Conservation (phyloP, 148 eudicot species). For the Agrostemma githago region DNA sequence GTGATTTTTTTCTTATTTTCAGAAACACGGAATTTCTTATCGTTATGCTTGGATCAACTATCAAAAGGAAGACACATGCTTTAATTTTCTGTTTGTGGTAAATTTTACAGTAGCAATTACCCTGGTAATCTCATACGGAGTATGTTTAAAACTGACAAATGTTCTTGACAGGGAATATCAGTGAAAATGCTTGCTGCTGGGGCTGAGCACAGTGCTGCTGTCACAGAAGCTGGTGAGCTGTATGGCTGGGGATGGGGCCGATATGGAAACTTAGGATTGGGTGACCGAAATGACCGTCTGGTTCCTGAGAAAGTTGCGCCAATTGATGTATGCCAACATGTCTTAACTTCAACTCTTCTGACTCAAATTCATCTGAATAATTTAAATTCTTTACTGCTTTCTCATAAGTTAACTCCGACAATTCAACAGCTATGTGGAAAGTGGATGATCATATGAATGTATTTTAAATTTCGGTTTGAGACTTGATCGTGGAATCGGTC, state of each 20-base stretch:
- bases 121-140: neutral
- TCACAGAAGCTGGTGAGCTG: conserved; percentile 86
- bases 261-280: conserved; percentile 96
- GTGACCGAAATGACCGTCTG: conserved; percentile 84
- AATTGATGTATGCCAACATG: conserved; percentile 46
- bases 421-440: neutral
- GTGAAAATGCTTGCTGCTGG: conserved; percentile 99
- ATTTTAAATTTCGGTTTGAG: no score
- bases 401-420: neutral
- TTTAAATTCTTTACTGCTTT: neutral
- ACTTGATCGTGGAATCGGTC: no score
- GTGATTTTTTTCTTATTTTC: conserved; percentile 26
- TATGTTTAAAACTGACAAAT: neutral
- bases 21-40: neutral
- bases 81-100: neutral
- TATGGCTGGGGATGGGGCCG: conserved; percentile 99
- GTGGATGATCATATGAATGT: neutral
- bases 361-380: neutral
- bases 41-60: neutral
- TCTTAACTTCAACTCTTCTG: neutral
- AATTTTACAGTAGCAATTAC: neutral
- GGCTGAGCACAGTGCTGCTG: conserved; percentile 98
- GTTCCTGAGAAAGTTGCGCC: conserved; percentile 67
- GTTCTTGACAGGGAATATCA: conserved; percentile 50
- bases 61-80: neutral